Evolutionary conservation across 2,329 filamentous ascomycete species (phyloP).

Genomic region (Lachnellula hyalina): DNA sequence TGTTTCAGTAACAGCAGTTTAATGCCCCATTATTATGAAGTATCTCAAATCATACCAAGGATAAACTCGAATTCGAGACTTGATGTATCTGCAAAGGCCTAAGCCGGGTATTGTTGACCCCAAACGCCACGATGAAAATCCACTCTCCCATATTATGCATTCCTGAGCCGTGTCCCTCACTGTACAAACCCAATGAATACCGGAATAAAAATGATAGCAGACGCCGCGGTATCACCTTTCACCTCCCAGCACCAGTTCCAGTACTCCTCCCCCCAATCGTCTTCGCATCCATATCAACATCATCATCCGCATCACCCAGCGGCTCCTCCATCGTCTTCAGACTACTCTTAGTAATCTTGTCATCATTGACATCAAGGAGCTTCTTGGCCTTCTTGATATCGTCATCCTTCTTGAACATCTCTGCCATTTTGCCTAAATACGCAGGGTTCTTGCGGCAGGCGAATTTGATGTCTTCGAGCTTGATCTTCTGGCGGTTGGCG

Average conservation of each 20-base stretch:
- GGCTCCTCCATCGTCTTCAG: constrained; percentile 41
- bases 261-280: constrained; percentile 22
- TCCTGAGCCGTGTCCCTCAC: too few species aligned
- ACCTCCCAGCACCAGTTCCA: constrained; percentile 8
- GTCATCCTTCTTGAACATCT: constrained; percentile 82
- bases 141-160: constrained; percentile 3
- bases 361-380: constrained; percentile 65
- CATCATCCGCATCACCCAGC: constrained; percentile 48
- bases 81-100: background rate
- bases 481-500: constrained; percentile 89
- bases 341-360: constrained; percentile 51
- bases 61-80: too few species aligned
- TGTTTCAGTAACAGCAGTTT: too few species aligned
- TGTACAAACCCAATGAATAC: too few species aligned
- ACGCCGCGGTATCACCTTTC: background rate
- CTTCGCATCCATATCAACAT: constrained; percentile 36
- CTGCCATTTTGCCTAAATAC: constrained; percentile 84
- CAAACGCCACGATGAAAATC: constrained; percentile 22
- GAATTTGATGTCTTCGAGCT: constrained; percentile 97
- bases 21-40: too few species aligned
- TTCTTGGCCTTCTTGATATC: constrained; percentile 80
- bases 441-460: constrained; percentile 78
- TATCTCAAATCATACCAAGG: too few species aligned
- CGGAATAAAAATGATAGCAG: constrained; percentile 2
- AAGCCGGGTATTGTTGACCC: constrained; percentile 3